Evolutionary conservation across 148 eudicot genomes (phyloP), one percentile per base, ranked within the genome.

Genomic region (Camellia japonica): DNA sequence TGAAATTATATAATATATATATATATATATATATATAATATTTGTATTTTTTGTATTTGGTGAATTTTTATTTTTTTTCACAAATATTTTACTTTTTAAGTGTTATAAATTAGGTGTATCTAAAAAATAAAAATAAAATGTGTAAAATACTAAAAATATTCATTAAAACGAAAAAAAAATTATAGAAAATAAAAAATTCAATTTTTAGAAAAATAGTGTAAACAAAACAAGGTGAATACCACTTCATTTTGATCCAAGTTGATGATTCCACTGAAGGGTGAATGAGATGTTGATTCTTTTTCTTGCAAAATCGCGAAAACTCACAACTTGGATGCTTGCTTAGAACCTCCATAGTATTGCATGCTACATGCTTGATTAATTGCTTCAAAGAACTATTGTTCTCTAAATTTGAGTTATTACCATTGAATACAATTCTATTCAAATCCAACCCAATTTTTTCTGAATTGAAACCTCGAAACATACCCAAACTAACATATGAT

Each of bases 241-340:
- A 66, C 90, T 56, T 89, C 92, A 74, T 89, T 85, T 78, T 73
- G 58, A 66, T 90, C 91, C 75, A 94, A 70, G 91, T 91, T 0
- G 97, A 91, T 1, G 93, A 91, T 67, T 94, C 98, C 89, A 94
- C 90, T 1, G 93, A 85, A 0, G 98, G 93, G 80, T 90, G 94
- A 52, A 94, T 87, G 14, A 94, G 91, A n/a, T 91, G 86, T 77
- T 91, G 93, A 74, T 92, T 92, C 86, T 92, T 92, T 64, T 68
- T 85, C 78, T 92, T 95, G 82, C 95, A 92, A 71, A 91, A 93
- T 80, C 82, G 84, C 0, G 98, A 87, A 69, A 92, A 92, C 19
- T 86, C 91, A 71, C 89, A 83, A 54, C 74, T 77, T 2, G 95
- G 90, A 69, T 86, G 83, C 84, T 76, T 89, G 56, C 86, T 90